phyloP scores from a whole-genome alignment of 768 basidiomycete species.

The Nevesoporus exiguus region DNA sequence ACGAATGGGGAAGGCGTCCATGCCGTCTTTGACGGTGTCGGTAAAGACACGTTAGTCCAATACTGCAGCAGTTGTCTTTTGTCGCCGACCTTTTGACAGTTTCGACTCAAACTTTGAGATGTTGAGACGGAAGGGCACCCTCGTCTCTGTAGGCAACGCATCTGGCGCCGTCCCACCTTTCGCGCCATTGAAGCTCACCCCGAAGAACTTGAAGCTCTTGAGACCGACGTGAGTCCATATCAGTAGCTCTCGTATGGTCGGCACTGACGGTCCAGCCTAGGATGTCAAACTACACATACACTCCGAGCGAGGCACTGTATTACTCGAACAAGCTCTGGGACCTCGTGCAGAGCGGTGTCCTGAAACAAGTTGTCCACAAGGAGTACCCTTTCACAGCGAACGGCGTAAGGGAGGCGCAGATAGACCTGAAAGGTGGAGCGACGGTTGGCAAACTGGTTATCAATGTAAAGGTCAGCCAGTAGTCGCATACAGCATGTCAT shows the following conservation, averaged over 20 bases:
- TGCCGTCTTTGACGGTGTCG: slow-evolving; percentile 93
- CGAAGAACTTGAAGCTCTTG: slow-evolving; percentile 78
- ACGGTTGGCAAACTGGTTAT: slow-evolving; percentile 80
- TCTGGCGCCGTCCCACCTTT: slow-evolving; percentile 82
- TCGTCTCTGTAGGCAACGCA: slow-evolving; percentile 90
- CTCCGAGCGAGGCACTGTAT: slow-evolving; percentile 64
- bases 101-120: slow-evolving; percentile 80
- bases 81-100: slow-evolving; percentile 33
- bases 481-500: not conserved
- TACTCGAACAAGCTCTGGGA: slow-evolving; percentile 68
- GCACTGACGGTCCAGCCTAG: slow-evolving; percentile 37
- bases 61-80: not conserved
- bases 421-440: slow-evolving; percentile 70
- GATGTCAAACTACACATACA: slow-evolving; percentile 66
- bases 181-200: slow-evolving; percentile 62
- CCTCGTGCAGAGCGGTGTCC: slow-evolving; percentile 50
- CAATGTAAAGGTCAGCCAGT: slow-evolving; percentile 52
- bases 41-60: slow-evolving; percentile 80
- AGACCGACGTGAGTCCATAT: slow-evolving; percentile 61
- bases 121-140: slow-evolving; percentile 81
- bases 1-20: slow-evolving; percentile 81
- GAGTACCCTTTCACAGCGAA: slow-evolving; percentile 85
- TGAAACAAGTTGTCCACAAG: slow-evolving; percentile 67
- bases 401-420: slow-evolving; percentile 73
- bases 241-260: not conserved